phyloP scores from a whole-genome alignment of 2,329 filamentous ascomycete genomes.

The Colletotrichum cereale region DNA sequence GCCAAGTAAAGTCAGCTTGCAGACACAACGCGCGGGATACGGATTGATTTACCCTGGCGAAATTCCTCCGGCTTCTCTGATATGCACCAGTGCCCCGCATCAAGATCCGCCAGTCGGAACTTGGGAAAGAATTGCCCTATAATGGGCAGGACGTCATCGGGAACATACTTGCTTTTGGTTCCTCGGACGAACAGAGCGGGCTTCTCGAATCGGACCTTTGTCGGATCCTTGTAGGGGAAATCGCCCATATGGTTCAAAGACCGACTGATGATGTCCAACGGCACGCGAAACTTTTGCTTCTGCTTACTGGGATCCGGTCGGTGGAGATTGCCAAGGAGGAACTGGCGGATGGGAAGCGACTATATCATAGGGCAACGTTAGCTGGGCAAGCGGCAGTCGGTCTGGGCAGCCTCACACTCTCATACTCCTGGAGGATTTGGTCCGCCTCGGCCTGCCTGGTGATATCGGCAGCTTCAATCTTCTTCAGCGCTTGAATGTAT shows the following conservation, averaged over 20 bases:
- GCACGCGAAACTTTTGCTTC: conserved; percentile 81
- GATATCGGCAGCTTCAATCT: conserved; percentile 77
- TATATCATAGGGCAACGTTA: conserved; percentile 44
- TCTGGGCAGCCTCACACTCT: conserved; percentile 65
- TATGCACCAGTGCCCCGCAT: conserved; percentile 89
- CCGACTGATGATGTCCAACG: conserved; percentile 76
- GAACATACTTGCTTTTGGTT: conserved; percentile 81
- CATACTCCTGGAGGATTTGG: conserved; percentile 80
- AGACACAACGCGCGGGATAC: background rate
- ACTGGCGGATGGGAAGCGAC: conserved; percentile 85
- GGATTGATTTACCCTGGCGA: conserved; percentile 69
- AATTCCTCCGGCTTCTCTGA: conserved; percentile 89
- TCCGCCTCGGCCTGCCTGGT: conserved; percentile 83
- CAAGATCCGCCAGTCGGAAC: conserved; percentile 79
- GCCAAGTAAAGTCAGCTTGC: conserved; percentile 25
- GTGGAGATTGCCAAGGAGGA: conserved; percentile 88
- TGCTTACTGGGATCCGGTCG: conserved; percentile 61
- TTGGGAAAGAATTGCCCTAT: conserved; percentile 86
- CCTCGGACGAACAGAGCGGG: conserved; percentile 86
- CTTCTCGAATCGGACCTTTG: conserved; percentile 77
- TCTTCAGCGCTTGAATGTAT: conserved; percentile 88
- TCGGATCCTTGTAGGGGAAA: conserved; percentile 86
- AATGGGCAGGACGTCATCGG: conserved; percentile 83
- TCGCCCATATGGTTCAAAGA: conserved; percentile 83
- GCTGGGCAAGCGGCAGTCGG: too few relatives aligned